A percentile compares a stretch with the other conserved stretches of the same genome.
Conservation (phyloP, 352 stramenopile genomes). For the Globisporangium spinosum region DNA sequence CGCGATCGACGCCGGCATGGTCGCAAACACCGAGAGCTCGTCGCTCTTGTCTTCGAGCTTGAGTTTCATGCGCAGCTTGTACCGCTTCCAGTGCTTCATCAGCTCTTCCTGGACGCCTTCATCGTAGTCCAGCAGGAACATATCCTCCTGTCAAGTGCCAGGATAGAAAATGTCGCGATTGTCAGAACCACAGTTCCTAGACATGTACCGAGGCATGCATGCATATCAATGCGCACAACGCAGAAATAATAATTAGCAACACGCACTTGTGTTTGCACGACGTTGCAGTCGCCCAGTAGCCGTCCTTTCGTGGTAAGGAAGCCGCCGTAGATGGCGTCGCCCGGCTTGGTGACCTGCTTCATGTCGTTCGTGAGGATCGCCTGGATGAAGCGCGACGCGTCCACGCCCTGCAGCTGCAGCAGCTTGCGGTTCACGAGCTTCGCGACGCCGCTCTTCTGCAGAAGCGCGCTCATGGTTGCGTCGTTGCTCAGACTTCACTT, state of each 20-base stretch:
- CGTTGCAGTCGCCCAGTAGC: conserved; percentile 70
- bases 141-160: conserved; percentile 33
- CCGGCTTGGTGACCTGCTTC: conserved; percentile 41
- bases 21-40: conserved; percentile 37
- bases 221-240: neutral
- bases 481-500: neutral
- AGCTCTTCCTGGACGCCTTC: conserved; percentile 48
- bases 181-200: neutral
- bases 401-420: conserved; percentile 65
- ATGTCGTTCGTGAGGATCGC: conserved; percentile 86
- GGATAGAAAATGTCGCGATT: neutral
- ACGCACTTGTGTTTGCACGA: conserved; percentile 56
- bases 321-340: conserved; percentile 68
- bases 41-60: conserved; percentile 69
- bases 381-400: conserved; percentile 75
- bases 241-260: neutral
- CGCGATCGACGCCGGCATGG: conserved; percentile 46
- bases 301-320: conserved; percentile 82
- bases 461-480: conserved; percentile 20
- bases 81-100: conserved; percentile 84
- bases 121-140: conserved; percentile 75
- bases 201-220: neutral
- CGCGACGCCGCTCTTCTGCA: conserved; percentile 40
- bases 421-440: conserved; percentile 49
- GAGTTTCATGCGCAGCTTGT: conserved; percentile 86